Base-by-base conservation (phyloP, 140 eudicot species). In the Cichorium intybus region DNA sequence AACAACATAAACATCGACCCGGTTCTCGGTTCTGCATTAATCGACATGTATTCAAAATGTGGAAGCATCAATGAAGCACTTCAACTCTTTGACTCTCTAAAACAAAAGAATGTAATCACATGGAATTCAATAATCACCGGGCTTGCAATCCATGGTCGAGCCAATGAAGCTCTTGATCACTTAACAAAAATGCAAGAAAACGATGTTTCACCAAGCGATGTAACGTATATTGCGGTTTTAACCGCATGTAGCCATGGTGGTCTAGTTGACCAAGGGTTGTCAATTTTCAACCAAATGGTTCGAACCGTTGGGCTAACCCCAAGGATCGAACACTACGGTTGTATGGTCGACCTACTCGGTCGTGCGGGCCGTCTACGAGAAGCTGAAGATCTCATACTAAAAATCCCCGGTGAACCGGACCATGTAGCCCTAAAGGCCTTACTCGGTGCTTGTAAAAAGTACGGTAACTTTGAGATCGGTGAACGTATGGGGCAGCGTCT, bases 321-420 rank as follows among this genome's bases (percentile, higher is more conserved):
- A 24, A 74, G 79, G 56, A 57, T 81, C 41, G 85, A 81, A 39
- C 87, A 81, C 53, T 84, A 78, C 27, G 85, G 83, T 1, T 84
- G 85, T 73, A 78, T 84, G 81, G 82, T 84, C 56, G 87, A 84
- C 51, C 80, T 81, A 52, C 70, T 77, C 10, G 85, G 84, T 4
- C 70, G 91, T 17, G 80, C 87, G 0, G 87, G 87, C 3, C 77
- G 73, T 16, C 33, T 84, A 21, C 46, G 71, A 56, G 85, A 84
- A 28, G 91, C 87, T 3, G 78, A 81, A 49, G 41, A 81, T 31
- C 74, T 81, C 21, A 43, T 84, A 3, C 54, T 10, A 1, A 60
- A 64, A 41, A 78, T 84, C 79, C 77, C 82, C 12, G 56, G 63
- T 12, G 72, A 43, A 76, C 80, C 87, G 1, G 87, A 84, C 7